Evolutionary conservation across 805 yeast genomes (phyloP), one percentile per base, ranked within the genome.

Genomic region (Monosporozyma siamensis): DNA sequence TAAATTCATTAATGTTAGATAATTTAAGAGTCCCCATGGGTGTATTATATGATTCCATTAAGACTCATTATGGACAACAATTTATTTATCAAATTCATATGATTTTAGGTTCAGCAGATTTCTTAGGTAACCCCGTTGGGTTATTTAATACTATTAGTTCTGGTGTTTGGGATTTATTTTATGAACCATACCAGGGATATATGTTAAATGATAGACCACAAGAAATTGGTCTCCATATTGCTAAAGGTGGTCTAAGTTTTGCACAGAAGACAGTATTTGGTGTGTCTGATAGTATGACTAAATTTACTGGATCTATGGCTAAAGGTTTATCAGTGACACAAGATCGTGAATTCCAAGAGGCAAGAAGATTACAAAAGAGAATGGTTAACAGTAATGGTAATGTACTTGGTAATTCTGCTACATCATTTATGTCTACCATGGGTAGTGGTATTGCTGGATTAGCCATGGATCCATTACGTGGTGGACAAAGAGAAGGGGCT

Each of bases 61-160:
- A 72, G 51, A 81, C 90, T 1, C 97, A 92, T 61, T 92, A 92
- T 59, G 82, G 89, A 9, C 97, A 89, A 58, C 90, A 92, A 23
- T 82, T 90, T 64, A 72, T 92, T 45, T 88, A 85, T 57, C 98
- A 92, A 63, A 68, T 92, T 26, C 95, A 92, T 64, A 88, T 87
- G 60, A 80, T 92, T 35, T 67, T 94, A 26, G 99, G 99, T 0
- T 87, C 96, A 15, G 98, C 97, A 0, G 98, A 94, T 63, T 77
- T 92, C 51, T 66, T 92, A 39, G 99, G 98, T 18, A 92, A 94
- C 51, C 99, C 99, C 0, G 97, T 94, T 23, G 98, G 98, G 1
- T 67, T 92, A 47, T 92, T 92, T 68, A 92, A 86, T 59, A 89
- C 88, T 51, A 69, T 92, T 44, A 80, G 95, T 44, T 87, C 97